Percentiles rank a stretch among this genome's conserved stretches.
Conservation (phyloP, 169 alveolate species). For the Theileria annulata region DNA sequence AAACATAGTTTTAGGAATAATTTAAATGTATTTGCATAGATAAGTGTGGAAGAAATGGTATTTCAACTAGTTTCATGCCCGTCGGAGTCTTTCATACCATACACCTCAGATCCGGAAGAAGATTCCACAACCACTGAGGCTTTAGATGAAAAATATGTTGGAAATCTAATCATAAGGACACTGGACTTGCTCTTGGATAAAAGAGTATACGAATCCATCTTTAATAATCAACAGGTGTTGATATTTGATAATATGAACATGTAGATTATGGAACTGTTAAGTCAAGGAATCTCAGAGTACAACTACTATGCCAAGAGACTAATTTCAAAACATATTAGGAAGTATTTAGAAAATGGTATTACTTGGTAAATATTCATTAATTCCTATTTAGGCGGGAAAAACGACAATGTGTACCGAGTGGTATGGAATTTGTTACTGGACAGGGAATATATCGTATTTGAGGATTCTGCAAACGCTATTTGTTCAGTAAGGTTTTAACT, state of each 20-base stretch:
- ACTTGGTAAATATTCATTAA: not conserved
- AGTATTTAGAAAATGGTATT: constrained; percentile 19
- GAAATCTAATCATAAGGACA: constrained; percentile 36
- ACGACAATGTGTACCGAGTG: constrained; percentile 20
- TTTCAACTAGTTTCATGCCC: constrained; percentile 27
- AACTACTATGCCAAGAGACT: constrained; percentile 2
- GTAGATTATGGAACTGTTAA: constrained; percentile 1
- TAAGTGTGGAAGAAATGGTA: constrained; percentile 42
- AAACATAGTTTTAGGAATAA: not conserved
- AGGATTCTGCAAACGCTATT: constrained; percentile 33
- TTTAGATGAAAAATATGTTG: constrained; percentile 28
- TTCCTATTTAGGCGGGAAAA: constrained; percentile 14
- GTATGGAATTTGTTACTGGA: constrained; percentile 48
- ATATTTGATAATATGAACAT: not conserved
- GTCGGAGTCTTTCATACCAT: constrained; percentile 35
- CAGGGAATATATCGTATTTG: constrained; percentile 39
- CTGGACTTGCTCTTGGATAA: constrained; percentile 28
- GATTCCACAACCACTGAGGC: not conserved
- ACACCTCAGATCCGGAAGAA: constrained; percentile 19
- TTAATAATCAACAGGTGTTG: constrained; percentile 48
- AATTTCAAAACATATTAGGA: constrained; percentile 17
- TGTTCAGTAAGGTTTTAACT: constrained; percentile 25
- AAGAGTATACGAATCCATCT: constrained; percentile 1
- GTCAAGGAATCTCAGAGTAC: constrained; percentile 7
- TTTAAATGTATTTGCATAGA: not conserved